Evolutionary conservation across 2,329 filamentous ascomycete species (phyloP).

Genomic region (Paecilomyces sp.): DNA sequence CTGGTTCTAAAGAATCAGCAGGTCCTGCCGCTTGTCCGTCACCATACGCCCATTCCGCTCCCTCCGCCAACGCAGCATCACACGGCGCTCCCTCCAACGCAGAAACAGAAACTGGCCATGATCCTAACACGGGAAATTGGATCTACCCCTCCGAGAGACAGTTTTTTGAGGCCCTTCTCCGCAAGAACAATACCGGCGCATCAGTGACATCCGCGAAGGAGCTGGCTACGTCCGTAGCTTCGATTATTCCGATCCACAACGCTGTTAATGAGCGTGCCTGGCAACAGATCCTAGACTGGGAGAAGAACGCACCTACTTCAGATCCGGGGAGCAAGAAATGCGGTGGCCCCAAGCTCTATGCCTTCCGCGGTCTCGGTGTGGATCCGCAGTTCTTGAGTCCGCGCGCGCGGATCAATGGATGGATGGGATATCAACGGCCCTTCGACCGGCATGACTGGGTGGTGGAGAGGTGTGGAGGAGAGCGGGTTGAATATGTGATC

Average conservation of each 20-base stretch:
- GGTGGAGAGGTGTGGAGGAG: constrained; percentile 74
- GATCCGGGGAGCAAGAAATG: constrained; percentile 57
- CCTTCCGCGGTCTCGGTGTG: constrained; percentile 62
- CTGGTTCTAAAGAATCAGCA: constrained; percentile 7
- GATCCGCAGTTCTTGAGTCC: constrained; percentile 61
- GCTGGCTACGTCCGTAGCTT: constrained; percentile 68
- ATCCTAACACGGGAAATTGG: constrained; percentile 74
- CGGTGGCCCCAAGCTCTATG: constrained; percentile 72
- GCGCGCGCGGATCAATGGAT: constrained; percentile 70
- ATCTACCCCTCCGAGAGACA: constrained; percentile 94
- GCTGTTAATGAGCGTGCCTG: constrained; percentile 96
- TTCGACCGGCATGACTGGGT: constrained; percentile 99
- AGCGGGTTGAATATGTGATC: constrained; percentile 85
- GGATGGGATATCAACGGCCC: constrained; percentile 81
- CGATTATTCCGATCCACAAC: constrained; percentile 95
- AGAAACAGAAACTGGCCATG: constrained; percentile 69
- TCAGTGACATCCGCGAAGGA: constrained; percentile 33
- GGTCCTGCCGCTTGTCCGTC: constrained; percentile 17
- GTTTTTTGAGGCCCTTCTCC: constrained; percentile 95
- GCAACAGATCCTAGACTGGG: constrained; percentile 87
- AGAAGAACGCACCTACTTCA: constrained; percentile 55
- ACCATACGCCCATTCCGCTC: constrained; percentile 16
- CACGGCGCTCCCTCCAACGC: constrained; percentile 56
- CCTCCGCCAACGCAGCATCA: constrained; percentile 20
- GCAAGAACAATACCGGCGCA: constrained; percentile 72